phyloP scores from a whole-genome alignment of 2,329 filamentous ascomycete genomes.

The Calonectria multiphialidica region DNA sequence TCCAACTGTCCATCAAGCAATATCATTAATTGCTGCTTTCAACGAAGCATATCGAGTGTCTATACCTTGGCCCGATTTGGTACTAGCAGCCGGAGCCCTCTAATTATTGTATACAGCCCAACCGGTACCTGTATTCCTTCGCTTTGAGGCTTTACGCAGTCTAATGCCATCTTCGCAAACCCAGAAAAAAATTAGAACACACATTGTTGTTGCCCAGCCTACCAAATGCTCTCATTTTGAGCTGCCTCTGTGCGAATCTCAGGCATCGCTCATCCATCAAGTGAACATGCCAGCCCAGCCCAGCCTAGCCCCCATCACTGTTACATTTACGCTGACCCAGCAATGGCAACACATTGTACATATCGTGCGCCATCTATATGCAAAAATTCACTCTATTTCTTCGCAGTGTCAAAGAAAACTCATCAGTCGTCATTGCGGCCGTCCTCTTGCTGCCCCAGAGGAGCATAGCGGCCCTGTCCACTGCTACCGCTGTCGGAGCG shows the following conservation, averaged over 20 bases:
- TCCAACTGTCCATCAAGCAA: neutral
- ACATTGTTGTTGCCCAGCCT: neutral
- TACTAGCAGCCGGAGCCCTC: conserved; percentile 20
- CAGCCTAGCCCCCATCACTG: neutral
- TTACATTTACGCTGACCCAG: conserved; percentile 30
- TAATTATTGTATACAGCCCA: conserved; percentile 33
- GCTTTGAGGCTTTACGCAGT: conserved; percentile 31
- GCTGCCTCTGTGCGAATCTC: conserved; percentile 13
- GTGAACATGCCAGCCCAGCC: neutral
- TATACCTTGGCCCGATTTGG: neutral
- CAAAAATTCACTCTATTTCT: conserved; percentile 45
- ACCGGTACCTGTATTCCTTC: conserved; percentile 26
- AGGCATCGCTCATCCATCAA: neutral
- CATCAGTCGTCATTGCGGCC: conserved; percentile 43
- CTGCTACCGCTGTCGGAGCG: conserved; percentile 53
- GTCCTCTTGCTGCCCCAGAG: conserved; percentile 57
- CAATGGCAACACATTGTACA: conserved; percentile 28
- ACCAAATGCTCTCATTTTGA: conserved; percentile 28
- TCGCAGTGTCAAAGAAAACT: conserved; percentile 33
- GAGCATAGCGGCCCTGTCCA: conserved; percentile 56
- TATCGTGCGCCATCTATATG: conserved; percentile 53
- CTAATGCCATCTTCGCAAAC: conserved; percentile 34
- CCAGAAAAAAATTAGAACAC: neutral
- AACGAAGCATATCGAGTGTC: neutral
- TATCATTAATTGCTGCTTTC: neutral